phyloP scores from a whole-genome alignment of 495 filamentous ascomycete species.

The Pseudoneurospora amorphoporcata region DNA sequence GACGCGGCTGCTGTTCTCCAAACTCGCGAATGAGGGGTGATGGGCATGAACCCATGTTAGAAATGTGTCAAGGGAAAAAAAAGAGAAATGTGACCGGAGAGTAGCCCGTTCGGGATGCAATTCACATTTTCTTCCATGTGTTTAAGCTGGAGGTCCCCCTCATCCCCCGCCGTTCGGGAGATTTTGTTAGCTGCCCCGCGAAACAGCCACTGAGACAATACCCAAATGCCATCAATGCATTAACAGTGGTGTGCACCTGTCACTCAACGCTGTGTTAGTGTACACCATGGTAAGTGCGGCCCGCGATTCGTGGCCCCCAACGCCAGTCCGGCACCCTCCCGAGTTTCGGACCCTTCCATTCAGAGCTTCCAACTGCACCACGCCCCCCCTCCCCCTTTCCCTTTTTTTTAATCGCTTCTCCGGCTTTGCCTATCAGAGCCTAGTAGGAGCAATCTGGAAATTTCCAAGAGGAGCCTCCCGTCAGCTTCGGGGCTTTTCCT shows the following conservation, averaged over 20 bases:
- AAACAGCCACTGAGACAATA: background rate
- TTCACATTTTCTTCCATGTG: background rate
- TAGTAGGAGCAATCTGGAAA: background rate
- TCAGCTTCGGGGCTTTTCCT: background rate
- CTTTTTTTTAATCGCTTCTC: background rate
- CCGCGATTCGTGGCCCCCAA: background rate
- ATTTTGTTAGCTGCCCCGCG: background rate
- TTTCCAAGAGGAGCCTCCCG: background rate
- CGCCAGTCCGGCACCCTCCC: background rate
- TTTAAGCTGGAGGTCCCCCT: background rate
- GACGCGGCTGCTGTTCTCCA: background rate
- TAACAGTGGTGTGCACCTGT: background rate
- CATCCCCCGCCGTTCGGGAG: background rate
- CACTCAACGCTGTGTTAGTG: background rate
- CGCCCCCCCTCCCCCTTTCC: background rate
- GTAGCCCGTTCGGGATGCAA: background rate
- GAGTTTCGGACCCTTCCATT: background rate
- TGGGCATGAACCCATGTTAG: background rate
- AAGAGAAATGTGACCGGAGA: background rate
- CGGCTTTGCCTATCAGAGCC: background rate
- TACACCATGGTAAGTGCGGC: background rate
- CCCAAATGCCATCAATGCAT: background rate
- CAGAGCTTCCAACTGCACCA: background rate
- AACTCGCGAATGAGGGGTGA: background rate
- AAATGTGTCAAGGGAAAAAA: background rate